phyloP scores from a whole-genome alignment of 805 yeast species.

The Kazachstania africana region DNA sequence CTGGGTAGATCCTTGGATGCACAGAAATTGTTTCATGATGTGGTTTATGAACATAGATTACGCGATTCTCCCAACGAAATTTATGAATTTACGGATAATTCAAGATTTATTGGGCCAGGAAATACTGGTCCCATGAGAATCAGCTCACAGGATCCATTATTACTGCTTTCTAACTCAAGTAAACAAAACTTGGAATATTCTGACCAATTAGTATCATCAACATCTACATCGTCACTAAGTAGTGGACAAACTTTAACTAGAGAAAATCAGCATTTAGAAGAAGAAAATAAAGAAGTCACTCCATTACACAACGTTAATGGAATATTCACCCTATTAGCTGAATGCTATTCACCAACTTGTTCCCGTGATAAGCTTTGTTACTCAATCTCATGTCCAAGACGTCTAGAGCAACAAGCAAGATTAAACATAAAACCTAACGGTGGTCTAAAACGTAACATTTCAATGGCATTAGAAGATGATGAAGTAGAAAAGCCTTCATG shows the following conservation, averaged over 20 bases:
- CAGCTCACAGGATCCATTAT: constrained; percentile 19
- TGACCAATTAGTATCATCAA: constrained; percentile 4
- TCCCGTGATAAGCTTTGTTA: constrained; percentile 80
- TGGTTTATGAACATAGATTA: constrained; percentile 83
- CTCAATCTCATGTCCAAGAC: constrained; percentile 90
- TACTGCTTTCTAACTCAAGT: constrained; percentile 9
- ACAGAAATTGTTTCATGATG: constrained; percentile 89
- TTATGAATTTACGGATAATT: constrained; percentile 57
- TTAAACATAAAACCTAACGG: constrained; percentile 81
- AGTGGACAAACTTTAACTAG: constrained; percentile 1
- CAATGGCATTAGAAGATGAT: constrained; percentile 25
- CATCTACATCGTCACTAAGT: constrained; percentile 7
- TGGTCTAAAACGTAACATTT: constrained; percentile 56
- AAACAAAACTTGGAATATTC: constrained; percentile 1
- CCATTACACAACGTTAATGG: constrained; percentile 44
- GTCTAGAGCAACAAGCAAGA: constrained; percentile 91
- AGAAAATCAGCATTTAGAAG: no score
- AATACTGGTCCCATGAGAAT: constrained; percentile 16
- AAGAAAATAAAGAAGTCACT: constrained; percentile 1
- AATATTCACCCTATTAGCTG: constrained; percentile 83
- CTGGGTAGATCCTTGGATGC: constrained; percentile 90
- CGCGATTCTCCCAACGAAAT: constrained; percentile 83
- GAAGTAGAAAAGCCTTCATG: constrained; percentile 78
- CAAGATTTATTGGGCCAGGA: constrained; percentile 19
- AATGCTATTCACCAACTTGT: constrained; percentile 96